phyloP scores from a whole-genome alignment of 2,329 filamentous ascomycete species.

The Clonostachys byssicola region DNA sequence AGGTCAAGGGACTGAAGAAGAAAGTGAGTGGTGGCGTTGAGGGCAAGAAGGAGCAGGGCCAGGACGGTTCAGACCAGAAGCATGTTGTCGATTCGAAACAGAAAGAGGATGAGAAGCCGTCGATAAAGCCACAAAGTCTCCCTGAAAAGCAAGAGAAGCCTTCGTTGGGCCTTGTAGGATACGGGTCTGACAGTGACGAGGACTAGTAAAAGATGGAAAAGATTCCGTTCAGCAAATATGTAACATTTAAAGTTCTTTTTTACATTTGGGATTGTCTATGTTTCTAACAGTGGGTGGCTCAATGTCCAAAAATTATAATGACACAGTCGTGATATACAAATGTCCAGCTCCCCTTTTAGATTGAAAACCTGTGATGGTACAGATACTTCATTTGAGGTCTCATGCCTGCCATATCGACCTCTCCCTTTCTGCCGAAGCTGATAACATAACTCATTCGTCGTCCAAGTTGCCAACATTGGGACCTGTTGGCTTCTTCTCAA shows the following conservation, averaged over 20 bases:
- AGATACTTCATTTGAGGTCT: background rate
- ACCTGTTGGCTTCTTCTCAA: slow-evolving; percentile 30
- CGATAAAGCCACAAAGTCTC: background rate
- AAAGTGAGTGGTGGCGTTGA: slow-evolving; percentile 5
- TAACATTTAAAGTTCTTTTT: no score
- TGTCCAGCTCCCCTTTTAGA: no score
- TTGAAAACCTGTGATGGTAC: slow-evolving; percentile 1
- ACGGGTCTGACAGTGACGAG: slow-evolving; percentile 45
- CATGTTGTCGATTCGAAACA: slow-evolving; percentile 1
- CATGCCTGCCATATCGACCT: no score
- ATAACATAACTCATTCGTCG: slow-evolving; percentile 16
- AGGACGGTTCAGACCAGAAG: slow-evolving; percentile 1
- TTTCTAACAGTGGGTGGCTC: no score
- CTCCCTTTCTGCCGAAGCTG: no score
- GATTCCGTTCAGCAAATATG: no score
- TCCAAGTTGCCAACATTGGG: slow-evolving; percentile 34
- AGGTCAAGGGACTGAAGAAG: slow-evolving; percentile 21
- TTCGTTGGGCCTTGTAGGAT: slow-evolving; percentile 39
- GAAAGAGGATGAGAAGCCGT: background rate
- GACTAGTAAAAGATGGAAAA: no score
- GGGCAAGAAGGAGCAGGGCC: slow-evolving; percentile 5
- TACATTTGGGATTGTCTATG: no score
- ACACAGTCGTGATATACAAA: no score
- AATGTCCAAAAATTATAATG: slow-evolving; percentile 16
- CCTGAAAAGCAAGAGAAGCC: slow-evolving; percentile 13